A percentile compares a stretch with the other conserved stretches of the same genome.
phyloP scores from a whole-genome alignment of 768 basidiomycete genomes.

The Trametes punicea region DNA sequence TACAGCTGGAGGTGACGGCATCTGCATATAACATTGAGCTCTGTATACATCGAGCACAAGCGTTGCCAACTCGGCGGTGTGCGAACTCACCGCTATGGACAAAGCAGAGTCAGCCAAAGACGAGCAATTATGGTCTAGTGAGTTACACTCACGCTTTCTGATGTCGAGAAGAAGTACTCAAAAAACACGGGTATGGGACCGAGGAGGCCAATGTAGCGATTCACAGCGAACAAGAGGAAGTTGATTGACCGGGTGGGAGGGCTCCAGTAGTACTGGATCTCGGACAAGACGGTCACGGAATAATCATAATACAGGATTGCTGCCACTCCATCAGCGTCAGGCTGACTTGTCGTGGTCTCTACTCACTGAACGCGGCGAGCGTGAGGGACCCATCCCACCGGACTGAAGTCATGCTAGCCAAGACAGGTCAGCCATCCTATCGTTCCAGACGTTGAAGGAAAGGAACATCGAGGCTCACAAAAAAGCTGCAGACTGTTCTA shows the following conservation, averaged over 20 bases:
- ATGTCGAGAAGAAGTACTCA: conserved; percentile 3
- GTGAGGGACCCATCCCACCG: conserved; percentile 8
- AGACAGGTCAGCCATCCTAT: background rate
- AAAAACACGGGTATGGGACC: conserved; percentile 24
- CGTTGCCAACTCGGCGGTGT: background rate
- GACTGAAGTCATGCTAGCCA: background rate
- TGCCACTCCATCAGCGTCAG: background rate
- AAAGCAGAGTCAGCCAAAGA: background rate
- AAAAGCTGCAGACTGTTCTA: background rate
- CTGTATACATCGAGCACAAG: background rate
- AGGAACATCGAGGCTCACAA: background rate
- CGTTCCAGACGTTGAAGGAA: too few relatives aligned
- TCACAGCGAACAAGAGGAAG: conserved; percentile 21
- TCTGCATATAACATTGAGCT: background rate
- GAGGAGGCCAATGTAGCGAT: conserved; percentile 24
- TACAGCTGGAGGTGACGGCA: conserved; percentile 11
- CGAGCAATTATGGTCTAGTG: background rate
- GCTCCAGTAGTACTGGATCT: conserved; percentile 45
- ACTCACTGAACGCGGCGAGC: conserved; percentile 5
- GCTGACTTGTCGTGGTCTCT: too few relatives aligned
- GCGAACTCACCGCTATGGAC: background rate
- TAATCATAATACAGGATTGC: conserved; percentile 44
- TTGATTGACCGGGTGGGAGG: conserved; percentile 7
- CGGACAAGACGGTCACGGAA: conserved; percentile 39
- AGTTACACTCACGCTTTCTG: conserved; percentile 5